Evolutionary conservation across 2,329 filamentous ascomycete species (phyloP).

Genomic region (Stagonosporopsis chrysanthemi): DNA sequence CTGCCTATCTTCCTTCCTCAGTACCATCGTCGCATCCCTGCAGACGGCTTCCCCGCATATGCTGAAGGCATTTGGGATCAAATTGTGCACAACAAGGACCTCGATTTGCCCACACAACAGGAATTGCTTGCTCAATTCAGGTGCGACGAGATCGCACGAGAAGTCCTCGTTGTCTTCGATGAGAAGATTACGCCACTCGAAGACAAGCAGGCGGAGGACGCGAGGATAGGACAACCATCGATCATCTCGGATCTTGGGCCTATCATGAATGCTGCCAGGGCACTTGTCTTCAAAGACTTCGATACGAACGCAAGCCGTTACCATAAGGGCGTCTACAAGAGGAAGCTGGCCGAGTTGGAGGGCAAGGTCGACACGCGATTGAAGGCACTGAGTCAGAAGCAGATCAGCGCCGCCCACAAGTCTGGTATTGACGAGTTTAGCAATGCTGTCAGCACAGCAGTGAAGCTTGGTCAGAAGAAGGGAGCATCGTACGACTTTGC

Average conservation of each 20-base stretch:
- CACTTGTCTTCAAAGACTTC: constrained; percentile 80
- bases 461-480: constrained; percentile 92
- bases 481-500: constrained; percentile 93
- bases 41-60: constrained; percentile 95
- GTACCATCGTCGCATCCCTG: constrained; percentile 94
- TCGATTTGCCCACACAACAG: constrained; percentile 95
- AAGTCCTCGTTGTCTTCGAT: constrained; percentile 86
- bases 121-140: constrained; percentile 96
- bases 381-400: constrained; percentile 87
- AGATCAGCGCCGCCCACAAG: constrained; percentile 89
- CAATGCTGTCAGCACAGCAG: constrained; percentile 82
- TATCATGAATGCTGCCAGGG: constrained; percentile 74
- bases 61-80: constrained; percentile 97
- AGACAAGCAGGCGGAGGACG: constrained; percentile 79
- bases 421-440: constrained; percentile 82
- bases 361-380: constrained; percentile 86
- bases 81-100: constrained; percentile 97
- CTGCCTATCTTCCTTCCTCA: constrained; percentile 88
- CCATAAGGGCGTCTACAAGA: constrained; percentile 91
- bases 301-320: constrained; percentile 91
- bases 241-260: constrained; percentile 78
- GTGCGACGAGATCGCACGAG: constrained; percentile 93
- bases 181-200: constrained; percentile 82
- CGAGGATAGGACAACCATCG: constrained; percentile 73
- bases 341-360: constrained; percentile 86